A percentile compares a stretch with the other conserved stretches of the same genome.
Conservation (phyloP, 2,329 filamentous ascomycete genomes). For the Aspergillus calidoustus region DNA sequence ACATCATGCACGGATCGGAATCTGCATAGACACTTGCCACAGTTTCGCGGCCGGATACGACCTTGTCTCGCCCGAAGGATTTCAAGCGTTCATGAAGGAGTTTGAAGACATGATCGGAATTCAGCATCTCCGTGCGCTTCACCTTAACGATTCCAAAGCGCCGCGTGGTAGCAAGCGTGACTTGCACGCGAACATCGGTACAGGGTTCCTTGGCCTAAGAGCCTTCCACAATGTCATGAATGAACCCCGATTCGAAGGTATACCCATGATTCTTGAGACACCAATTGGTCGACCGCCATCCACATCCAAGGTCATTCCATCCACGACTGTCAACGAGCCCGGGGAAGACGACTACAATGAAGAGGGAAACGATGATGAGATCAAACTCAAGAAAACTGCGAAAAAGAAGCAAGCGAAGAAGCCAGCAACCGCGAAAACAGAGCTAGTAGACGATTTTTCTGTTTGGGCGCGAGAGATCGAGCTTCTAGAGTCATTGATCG, state of each 20-base stretch:
- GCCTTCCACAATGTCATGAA: constrained; percentile 94
- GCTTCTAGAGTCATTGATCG: constrained; percentile 84
- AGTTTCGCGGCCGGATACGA: constrained; percentile 95
- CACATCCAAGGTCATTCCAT: neutral
- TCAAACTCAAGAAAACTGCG: constrained; percentile 26
- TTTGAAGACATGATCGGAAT: constrained; percentile 81
- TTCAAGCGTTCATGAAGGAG: constrained; percentile 71
- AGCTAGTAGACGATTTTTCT: constrained; percentile 71
- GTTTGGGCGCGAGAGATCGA: constrained; percentile 96
- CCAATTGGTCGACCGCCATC: constrained; percentile 71
- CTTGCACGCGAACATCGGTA: constrained; percentile 94
- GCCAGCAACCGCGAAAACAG: constrained; percentile 27
- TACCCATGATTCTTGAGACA: constrained; percentile 97
- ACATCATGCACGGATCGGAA: constrained; percentile 82
- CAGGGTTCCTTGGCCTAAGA: constrained; percentile 85
- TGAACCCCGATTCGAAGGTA: constrained; percentile 70
- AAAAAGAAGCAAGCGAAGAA: constrained; percentile 28
- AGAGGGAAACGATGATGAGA: constrained; percentile 25
- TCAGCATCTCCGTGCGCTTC: constrained; percentile 80
- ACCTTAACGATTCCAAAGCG: constrained; percentile 95
- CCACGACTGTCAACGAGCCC: neutral
- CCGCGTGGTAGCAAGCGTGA: constrained; percentile 82
- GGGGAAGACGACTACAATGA: constrained; percentile 19
- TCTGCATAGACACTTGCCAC: constrained; percentile 97
- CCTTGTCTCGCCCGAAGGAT: constrained; percentile 74